Conservation (phyloP, 1,139 yeast genomes). For the Pichia sp. region DNA sequence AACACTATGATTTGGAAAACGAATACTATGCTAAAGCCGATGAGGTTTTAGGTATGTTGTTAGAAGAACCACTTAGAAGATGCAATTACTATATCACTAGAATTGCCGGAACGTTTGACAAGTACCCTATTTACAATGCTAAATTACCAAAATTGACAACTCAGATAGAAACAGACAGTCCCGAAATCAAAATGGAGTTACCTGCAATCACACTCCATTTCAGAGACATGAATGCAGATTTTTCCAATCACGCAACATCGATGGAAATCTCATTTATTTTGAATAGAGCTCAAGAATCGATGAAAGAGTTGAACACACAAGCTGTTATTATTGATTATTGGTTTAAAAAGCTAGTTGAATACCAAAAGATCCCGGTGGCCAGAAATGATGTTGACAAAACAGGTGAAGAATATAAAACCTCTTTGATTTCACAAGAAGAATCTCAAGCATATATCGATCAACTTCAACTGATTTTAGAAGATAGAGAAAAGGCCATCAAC, state of each 20-base stretch:
- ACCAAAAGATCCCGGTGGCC: constrained; percentile 44
- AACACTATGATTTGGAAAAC: constrained; percentile 27
- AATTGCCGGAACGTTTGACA: constrained; percentile 16
- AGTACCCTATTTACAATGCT: constrained; percentile 11
- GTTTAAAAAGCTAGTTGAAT: constrained; percentile 44
- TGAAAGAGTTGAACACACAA: constrained; percentile 52
- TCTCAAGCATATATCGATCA: constrained; percentile 65
- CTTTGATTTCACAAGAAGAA: constrained; percentile 71
- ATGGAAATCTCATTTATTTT: constrained; percentile 15
- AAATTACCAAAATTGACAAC: constrained; percentile 6
- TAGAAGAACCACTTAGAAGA: constrained; percentile 30
- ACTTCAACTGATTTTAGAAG: constrained; percentile 53
- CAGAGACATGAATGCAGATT: background rate
- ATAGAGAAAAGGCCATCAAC: constrained; percentile 48
- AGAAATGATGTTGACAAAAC: constrained; percentile 41
- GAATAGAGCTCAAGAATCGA: constrained; percentile 25
- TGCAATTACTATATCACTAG: constrained; percentile 25
- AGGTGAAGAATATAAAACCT: constrained; percentile 77
- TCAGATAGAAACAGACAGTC: constrained; percentile 12
- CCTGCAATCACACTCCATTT: constrained; percentile 6
- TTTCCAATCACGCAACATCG: constrained; percentile 19
- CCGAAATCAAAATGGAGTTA: constrained; percentile 2
- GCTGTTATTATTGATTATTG: constrained; percentile 55
- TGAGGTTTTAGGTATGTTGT: constrained; percentile 23
- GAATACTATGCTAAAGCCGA: constrained; percentile 31